Evolutionary conservation across 768 basidiomycete species (phyloP), one percentile per base, ranked within the genome.

Genomic region (Pleurotus giganteus): DNA sequence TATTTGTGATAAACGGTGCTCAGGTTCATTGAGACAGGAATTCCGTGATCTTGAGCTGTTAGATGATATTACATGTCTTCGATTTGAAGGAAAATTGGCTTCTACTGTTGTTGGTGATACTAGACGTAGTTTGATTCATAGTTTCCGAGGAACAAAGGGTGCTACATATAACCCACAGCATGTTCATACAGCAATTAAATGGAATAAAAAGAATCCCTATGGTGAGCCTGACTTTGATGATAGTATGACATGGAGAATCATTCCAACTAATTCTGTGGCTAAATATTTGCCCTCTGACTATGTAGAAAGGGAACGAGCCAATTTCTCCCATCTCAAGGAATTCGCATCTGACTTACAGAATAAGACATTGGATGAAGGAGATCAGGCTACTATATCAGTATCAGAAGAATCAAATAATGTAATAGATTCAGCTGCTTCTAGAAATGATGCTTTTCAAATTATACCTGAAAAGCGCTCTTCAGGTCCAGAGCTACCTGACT

Each of bases 41-140:
- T 69, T 15, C 47, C 42, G 9, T 47, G 58, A 63, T 15, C 34
- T 64, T 13, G 58, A 66, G 39, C 26, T 58, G 4, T 45, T 62
- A 3, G 57, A 63, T 47, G 43, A 60, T 8, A 58, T 62, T 15
- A 61, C 60, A 4, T 55, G 41, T 7, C 31, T 58, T 27, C 29
- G 37, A 52, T 39, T 34, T 52, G 50, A 52, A 9, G 31, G 50
- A 13, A 41, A 13, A n/a, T 17, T 41, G n/a, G 15, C 9, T 17
- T 41, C 39, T 12, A 7, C 12, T 41, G 39, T 41, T 41, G 19
- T 19, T 41, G 39, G 39, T 11, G 19, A 13, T 7, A 41, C 9
- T 13, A 41, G 39, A 19, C 12, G 19, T 28, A 47, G 26, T 28
- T 13, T 47, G 15, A 47, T 47, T 13, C 24, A 31, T n/a, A 19